These are phyloP conservation scores for Nakazawaea wyomingensis DNA, from an alignment of 805 yeast genomes.

Conservation along the genomic window DNA sequence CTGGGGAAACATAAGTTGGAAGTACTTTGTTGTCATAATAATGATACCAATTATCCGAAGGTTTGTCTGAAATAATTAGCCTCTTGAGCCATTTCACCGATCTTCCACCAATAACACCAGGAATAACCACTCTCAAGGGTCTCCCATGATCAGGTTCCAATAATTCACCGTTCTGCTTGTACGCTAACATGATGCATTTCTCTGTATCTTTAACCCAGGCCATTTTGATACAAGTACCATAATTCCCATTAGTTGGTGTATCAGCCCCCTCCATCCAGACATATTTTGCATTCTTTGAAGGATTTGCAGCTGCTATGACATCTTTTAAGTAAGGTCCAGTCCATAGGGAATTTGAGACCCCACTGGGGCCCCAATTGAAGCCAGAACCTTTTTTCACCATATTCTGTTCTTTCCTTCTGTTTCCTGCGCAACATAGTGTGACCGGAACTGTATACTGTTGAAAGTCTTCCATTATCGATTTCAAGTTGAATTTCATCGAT, in stretches of 20 bases:
- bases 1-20: slow-evolving; percentile 31
- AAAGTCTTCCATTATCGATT: slow-evolving; percentile 21
- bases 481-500: slow-evolving; percentile 21
- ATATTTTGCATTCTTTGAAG: slow-evolving; percentile 23
- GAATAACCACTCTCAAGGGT: slow-evolving; percentile 30
- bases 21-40: slow-evolving; percentile 30
- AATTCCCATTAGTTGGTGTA: slow-evolving; percentile 26
- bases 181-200: slow-evolving; percentile 27
- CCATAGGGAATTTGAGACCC: slow-evolving; percentile 29
- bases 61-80: slow-evolving; percentile 24
- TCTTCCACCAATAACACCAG: slow-evolving; percentile 35
- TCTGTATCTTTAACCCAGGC: slow-evolving; percentile 29
- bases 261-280: slow-evolving; percentile 32
- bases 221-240: slow-evolving; percentile 29
- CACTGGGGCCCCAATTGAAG: slow-evolving; percentile 33
- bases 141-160: slow-evolving; percentile 32
- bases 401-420: slow-evolving; percentile 30
- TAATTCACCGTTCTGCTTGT: slow-evolving; percentile 30
- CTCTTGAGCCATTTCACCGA: slow-evolving; percentile 32
- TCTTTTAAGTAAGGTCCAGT: slow-evolving; percentile 28
- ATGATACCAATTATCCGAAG: slow-evolving; percentile 32
- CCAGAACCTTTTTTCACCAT: slow-evolving; percentile 29
- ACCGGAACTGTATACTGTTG: slow-evolving; percentile 28
- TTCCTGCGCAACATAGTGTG: slow-evolving; percentile 32
- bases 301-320: slow-evolving; percentile 22